Evolutionary conservation across 2,329 filamentous ascomycete species (phyloP), one percentile per base, ranked within the genome.

Genomic region (Sporothrix protearum): DNA sequence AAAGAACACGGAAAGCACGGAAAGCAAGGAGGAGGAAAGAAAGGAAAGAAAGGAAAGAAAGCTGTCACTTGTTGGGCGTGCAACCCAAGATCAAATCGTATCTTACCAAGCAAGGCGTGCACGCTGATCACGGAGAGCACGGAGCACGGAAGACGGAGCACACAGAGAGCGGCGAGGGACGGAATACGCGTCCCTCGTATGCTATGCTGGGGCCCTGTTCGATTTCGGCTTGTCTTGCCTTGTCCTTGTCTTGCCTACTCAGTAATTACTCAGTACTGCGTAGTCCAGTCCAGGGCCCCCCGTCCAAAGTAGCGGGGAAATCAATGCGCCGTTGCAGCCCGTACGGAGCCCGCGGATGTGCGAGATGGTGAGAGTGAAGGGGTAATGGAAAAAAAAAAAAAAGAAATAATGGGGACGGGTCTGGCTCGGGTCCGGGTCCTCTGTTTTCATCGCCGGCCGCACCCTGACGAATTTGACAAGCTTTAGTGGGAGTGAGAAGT

Each of bases 61-160:
- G 55, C 19, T 61, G 55, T 61, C 30, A 39, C 22, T n/a, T 63
- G 59, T n/a, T 42, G 59, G 59, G 36, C 59, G 59, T 42, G 59
- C 36, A 45, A 47, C 16, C 28, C 28, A n/a, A n/a, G 7, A 47
- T 16, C 16, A 8, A 2, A 47, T 16, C 16, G 7, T 12, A 57
- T 57, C 53, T 59, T 59, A 59, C 55, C 28, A 59, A 59, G 55
- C 55, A 59, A n/a, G 49, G 49, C 10, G 33, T 19, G 16, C n/a
- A 10, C 30, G 30, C 28, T n/a, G 42, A 47, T 19, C 42, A 4
- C 42, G 42, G 42, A 14, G 42, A 45, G 39, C 59, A 42, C 59
- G 59, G 59, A n/a, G 33, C 33, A 39, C 55, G 55, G 55, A 61
- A 16, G 30, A 61, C 30, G 16, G 30, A 39, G 57, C 39, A 12